Base-by-base conservation (phyloP, 768 basidiomycete species). In the Tulasnella sp. region DNA sequence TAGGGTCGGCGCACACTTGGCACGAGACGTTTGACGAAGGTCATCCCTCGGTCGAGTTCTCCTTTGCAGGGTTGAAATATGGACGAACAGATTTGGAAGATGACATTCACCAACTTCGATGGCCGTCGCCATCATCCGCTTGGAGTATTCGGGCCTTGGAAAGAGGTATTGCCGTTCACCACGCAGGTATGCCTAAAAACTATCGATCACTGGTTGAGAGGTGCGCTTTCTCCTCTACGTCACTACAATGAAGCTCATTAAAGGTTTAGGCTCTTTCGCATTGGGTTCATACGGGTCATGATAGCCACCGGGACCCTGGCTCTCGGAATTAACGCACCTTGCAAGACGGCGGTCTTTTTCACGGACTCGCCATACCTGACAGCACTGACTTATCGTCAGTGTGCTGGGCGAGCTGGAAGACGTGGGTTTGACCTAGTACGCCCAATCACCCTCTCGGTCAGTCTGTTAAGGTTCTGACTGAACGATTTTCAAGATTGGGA, bases 261-360 rank as follows among this genome's bases (percentile, higher is more conserved):
- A 7, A 5, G 34, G 49, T 51, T 2, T 62, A 82, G 80, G 60
- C 67, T 83, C 45, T 86, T 84, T 68, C 77, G 84, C 21, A 70
- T 73, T 27, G 82, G 83, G 1, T 82, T 78, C 61, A 60, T 87
- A 45, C 78, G 80, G 19, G 80, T 87, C 4, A 73, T 86, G 30
- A 78, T 87, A 61, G 79, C 85, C 9, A 86, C 84, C 57, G 79
- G 80, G 1, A 85, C 84, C 4, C 72, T 86, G 56, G 84, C 85
- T 1, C 72, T 87, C 12, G 85, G 85, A 59, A 87, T 87, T 65
- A 87, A 87, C 65, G 84, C 83, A 0, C 85, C 85, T 0, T 75
- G 82, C 0, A 83, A 78, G 64, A 82, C 85, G 0, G 74, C 79
- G 1, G 74, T 82, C 4, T 85, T 85, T 64, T 78, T 76, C 54